Evolutionary conservation across 164 flowering plant genomes (phyloP), one percentile per base, ranked within the genome.

Genomic region (Buxus sempervirens): DNA sequence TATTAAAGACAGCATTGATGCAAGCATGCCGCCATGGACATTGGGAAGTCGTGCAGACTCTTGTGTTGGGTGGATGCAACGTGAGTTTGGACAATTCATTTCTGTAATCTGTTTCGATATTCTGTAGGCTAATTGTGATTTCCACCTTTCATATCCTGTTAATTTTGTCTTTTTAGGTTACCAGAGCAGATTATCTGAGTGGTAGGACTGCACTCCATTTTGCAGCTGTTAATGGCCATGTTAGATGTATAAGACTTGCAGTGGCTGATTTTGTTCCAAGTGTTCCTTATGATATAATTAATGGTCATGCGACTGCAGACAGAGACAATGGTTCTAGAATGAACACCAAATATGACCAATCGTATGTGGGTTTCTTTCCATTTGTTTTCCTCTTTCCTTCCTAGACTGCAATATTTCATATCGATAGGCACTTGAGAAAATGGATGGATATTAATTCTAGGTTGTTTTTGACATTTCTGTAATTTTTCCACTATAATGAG

Each of bases 11-110:
- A 57, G 96, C 97, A 9, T 80, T 96, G 84, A 96, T 96, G 98
- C 99, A 96, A 81, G 99, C 99, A 0, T 96, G 99, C 80, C 73
- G 97, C 60, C 88, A 92, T 73, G 99, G 99, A 53, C 98, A 92
- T 68, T 96, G 99, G 99, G 99, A 92, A 77, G 97, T 92, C 75
- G 95, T 89, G 25, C 99, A 90, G 76, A 90, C 91, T 12, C 97
- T 96, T 72, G 78, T 90, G 70, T 82, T 96, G 56, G 88, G 75
- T 75, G 78, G 85, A 82, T 84, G 97, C 83, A 92, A 90, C 86
- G 99, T 92, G 78, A 86, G 96, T 79, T 64, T 49, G 25, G 26
- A 9, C 18, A 28, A 0, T 2, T 18, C 23, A 9, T 32, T 25
- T 10, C 12, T 1, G 18, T 10, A 1, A 10, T 45, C 12, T 45